These are phyloP conservation scores for Phytophthora syringae DNA, from an alignment of 352 stramenopile genomes.

Conservation along the genomic window DNA sequence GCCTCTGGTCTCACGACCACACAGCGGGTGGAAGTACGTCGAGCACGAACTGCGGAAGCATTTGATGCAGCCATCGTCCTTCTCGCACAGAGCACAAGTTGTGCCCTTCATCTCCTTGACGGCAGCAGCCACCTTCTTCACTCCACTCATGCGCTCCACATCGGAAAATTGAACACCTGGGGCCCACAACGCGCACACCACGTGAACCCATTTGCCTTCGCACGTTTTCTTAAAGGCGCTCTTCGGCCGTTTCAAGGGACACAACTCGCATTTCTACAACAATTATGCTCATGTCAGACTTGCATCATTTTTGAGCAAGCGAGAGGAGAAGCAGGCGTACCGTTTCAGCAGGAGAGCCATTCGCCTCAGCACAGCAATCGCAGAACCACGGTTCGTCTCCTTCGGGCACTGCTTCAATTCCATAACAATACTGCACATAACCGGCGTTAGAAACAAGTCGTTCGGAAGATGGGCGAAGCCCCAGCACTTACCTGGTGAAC, in stretches of 20 bases:
- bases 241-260: slow-evolving; percentile 66
- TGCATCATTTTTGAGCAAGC: neutral
- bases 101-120: slow-evolving; percentile 70
- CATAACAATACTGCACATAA: slow-evolving; percentile 83
- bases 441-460: slow-evolving; percentile 11
- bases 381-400: slow-evolving; percentile 88
- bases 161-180: slow-evolving; percentile 87
- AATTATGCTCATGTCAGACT: slow-evolving; percentile 6
- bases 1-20: slow-evolving; percentile 80
- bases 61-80: slow-evolving; percentile 84
- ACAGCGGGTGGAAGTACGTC: slow-evolving; percentile 85
- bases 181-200: slow-evolving; percentile 88
- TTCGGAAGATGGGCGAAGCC: neutral
- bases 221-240: slow-evolving; percentile 87
- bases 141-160: slow-evolving; percentile 82
- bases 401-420: slow-evolving; percentile 80
- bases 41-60: slow-evolving; percentile 75
- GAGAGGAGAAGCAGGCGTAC: slow-evolving; percentile 31
- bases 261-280: slow-evolving; percentile 77
- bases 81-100: slow-evolving; percentile 68
- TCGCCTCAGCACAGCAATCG: slow-evolving; percentile 70
- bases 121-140: slow-evolving; percentile 77
- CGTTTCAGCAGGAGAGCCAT: slow-evolving; percentile 49
- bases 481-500: slow-evolving; percentile 75
- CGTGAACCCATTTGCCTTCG: slow-evolving; percentile 84